These are phyloP conservation scores for Chenopodium album DNA, from an alignment of 148 eudicot species.

Conservation along the genomic window DNA sequence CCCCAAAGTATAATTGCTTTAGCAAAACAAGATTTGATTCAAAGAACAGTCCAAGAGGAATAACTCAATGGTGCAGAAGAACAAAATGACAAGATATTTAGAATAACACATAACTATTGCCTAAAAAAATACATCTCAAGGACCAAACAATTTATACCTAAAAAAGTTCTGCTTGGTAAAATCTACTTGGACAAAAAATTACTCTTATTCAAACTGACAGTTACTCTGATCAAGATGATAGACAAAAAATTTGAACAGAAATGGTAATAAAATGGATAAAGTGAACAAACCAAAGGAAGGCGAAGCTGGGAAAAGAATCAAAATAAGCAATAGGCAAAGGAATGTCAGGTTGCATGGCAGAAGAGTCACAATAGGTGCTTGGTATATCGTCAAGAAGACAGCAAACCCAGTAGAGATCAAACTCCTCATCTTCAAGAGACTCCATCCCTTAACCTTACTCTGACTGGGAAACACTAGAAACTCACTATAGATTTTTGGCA, in stretches of 20 bases:
- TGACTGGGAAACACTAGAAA: background rate
- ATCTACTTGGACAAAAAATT: no score
- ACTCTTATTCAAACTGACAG: background rate
- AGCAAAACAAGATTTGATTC: background rate
- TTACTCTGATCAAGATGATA: background rate
- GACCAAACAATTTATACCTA: background rate
- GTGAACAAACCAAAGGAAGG: conserved; percentile 19
- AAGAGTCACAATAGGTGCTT: conserved; percentile 9
- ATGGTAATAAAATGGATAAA: background rate
- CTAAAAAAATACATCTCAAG: background rate
- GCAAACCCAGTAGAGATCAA: conserved; percentile 22
- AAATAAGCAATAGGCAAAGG: conserved; percentile 1
- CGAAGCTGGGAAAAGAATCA: background rate
- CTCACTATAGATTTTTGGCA: background rate
- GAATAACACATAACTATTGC: background rate
- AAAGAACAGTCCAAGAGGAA: no score
- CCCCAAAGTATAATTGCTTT: background rate
- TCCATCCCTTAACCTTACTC: conserved; percentile 15
- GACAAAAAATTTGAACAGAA: background rate
- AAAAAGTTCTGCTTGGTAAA: background rate
- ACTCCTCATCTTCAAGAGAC: conserved; percentile 19
- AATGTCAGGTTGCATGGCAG: background rate
- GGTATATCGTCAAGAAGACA: conserved; percentile 28
- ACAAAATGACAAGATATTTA: background rate
- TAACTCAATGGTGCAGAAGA: background rate